Percentiles rank a stretch among this genome's conserved stretches.
Evolutionary conservation across 148 eudicot genomes (phyloP).

Genomic region (Fallopia convolvulus): DNA sequence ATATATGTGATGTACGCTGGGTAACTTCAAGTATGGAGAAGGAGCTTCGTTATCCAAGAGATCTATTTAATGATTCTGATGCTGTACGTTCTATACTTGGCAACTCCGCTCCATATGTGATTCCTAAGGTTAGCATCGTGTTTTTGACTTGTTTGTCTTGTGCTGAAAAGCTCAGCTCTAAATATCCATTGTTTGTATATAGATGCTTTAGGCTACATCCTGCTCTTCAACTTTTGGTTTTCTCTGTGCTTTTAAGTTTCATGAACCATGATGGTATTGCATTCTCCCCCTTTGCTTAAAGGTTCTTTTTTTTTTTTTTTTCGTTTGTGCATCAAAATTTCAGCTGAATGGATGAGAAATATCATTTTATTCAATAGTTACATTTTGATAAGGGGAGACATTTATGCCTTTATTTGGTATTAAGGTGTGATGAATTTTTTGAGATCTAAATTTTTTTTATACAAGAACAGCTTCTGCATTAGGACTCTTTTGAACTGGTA

Average conservation of each 20-base stretch:
- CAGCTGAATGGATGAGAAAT: not conserved
- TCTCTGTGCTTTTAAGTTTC: not conserved
- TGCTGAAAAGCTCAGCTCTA: not conserved
- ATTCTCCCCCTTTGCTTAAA: not conserved
- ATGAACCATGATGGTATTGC: not conserved
- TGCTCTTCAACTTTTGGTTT: not conserved
- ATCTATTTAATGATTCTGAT: slow-evolving; percentile 73
- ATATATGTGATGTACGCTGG: slow-evolving; percentile 55
- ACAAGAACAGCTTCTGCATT: not conserved
- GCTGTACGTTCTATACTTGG: slow-evolving; percentile 70
- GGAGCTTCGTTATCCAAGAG: slow-evolving; percentile 61
- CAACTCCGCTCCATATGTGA: slow-evolving; percentile 59
- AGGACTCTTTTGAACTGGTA: not conserved
- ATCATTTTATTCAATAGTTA: not conserved
- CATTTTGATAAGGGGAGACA: not conserved
- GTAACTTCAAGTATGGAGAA: slow-evolving; percentile 46
- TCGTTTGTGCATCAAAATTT: not conserved
- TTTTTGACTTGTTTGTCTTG: not conserved
- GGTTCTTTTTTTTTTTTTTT: not conserved
- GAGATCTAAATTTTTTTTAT: not conserved
- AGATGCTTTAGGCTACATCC: not conserved
- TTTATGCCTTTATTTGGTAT: not conserved
- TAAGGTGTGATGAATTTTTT: not conserved
- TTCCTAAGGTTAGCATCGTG: slow-evolving; percentile 72
- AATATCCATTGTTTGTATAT: not conserved